These are phyloP conservation scores for Aspergillus sp. DNA, from an alignment of 2,329 filamentous ascomycete species.

Conservation along the genomic window DNA sequence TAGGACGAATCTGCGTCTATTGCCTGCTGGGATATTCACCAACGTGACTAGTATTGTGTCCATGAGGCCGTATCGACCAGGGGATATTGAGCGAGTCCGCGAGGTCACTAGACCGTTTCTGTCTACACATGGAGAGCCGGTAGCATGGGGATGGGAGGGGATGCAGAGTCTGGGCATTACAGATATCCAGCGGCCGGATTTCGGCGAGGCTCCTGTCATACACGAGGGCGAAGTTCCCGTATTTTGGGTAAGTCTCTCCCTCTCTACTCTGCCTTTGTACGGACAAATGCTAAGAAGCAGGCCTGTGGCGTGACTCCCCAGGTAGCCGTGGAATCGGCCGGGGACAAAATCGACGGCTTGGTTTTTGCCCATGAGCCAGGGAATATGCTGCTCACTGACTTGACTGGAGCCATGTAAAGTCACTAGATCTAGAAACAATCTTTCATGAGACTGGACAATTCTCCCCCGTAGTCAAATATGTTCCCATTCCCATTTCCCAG, in stretches of 20 bases:
- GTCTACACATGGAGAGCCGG: constrained; percentile 55
- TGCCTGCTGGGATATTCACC: constrained; percentile 52
- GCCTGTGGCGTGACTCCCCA: constrained; percentile 61
- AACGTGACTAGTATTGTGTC: constrained; percentile 51
- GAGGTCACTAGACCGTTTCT: constrained; percentile 48
- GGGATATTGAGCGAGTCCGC: constrained; percentile 47
- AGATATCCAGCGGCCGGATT: constrained; percentile 48
- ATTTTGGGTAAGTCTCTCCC: constrained; percentile 20
- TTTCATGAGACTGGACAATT: constrained; percentile 50
- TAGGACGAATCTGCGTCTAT: constrained; percentile 48
- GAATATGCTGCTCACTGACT: constrained; percentile 55
- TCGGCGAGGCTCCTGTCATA: constrained; percentile 44
- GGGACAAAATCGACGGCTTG: constrained; percentile 40
- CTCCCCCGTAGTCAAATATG: constrained; percentile 48
- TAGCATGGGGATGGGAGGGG: constrained; percentile 58
- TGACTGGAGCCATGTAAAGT: constrained; percentile 19
- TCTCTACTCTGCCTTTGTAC: constrained; percentile 16
- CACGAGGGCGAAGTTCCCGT: constrained; percentile 31
- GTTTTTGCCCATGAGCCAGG: constrained; percentile 56
- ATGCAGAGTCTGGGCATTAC: constrained; percentile 45
- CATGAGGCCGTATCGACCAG: constrained; percentile 50
- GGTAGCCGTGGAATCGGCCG: constrained; percentile 52
- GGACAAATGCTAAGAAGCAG: constrained; percentile 45
- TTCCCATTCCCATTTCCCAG: constrained; percentile 21
- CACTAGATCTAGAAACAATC: constrained; percentile 30